phyloP scores from a whole-genome alignment of 164 flowering plant genomes.

The Umbilicus rupestris region DNA sequence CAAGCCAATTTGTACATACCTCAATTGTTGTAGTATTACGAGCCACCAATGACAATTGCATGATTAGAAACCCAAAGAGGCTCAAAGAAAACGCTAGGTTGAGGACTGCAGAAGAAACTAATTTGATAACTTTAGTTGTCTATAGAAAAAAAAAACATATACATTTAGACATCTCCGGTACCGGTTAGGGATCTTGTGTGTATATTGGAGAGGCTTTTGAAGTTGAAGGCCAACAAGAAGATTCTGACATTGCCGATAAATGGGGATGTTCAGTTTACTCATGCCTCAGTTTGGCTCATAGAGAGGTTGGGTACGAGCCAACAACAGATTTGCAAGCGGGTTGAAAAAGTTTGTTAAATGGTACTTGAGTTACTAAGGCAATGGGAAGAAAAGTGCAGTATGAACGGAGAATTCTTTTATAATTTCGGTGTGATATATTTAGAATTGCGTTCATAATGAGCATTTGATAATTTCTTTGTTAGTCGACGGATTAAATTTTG shows the following conservation, averaged over 20 bases:
- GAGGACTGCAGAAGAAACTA: slow-evolving; percentile 44
- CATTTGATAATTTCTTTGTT: neutral
- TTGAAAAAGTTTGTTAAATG: slow-evolving; percentile 76
- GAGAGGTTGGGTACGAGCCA: slow-evolving; percentile 79
- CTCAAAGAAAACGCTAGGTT: slow-evolving; percentile 93
- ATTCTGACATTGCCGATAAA: slow-evolving; percentile 78
- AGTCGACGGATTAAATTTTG: neutral
- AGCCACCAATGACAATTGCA: slow-evolving; percentile 90
- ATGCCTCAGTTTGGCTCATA: slow-evolving; percentile 72
- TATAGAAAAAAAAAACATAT: neutral
- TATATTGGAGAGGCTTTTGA: slow-evolving; percentile 77
- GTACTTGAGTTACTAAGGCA: slow-evolving; percentile 56
- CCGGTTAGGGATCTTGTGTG: slow-evolving; percentile 71
- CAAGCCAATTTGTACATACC: no score
- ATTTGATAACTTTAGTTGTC: neutral
- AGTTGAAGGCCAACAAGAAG: slow-evolving; percentile 64
- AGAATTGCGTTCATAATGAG: neutral
- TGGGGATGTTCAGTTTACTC: slow-evolving; percentile 90
- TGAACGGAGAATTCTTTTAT: slow-evolving; percentile 18
- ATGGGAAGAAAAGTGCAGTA: slow-evolving; percentile 48
- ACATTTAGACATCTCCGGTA: slow-evolving; percentile 70
- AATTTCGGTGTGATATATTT: slow-evolving; percentile 4
- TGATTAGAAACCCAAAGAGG: slow-evolving; percentile 86
- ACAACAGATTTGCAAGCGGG: slow-evolving; percentile 84
- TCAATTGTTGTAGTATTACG: no score